These are phyloP conservation scores for Globisporangium lucens DNA, from an alignment of 352 stramenopile genomes.

Conservation along the genomic window DNA sequence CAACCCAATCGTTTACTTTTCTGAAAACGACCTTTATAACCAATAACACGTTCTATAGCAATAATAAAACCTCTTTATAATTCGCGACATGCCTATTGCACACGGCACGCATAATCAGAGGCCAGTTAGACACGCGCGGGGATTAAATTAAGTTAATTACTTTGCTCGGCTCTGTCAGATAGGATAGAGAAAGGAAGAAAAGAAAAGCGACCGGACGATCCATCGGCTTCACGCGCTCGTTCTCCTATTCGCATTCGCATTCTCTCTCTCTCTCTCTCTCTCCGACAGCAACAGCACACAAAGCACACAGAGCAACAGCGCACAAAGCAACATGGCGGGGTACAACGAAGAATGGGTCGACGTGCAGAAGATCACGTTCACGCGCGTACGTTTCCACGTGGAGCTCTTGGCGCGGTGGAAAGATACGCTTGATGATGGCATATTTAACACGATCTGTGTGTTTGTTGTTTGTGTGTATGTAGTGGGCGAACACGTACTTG, in stretches of 20 bases:
- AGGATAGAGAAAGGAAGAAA: conserved; percentile 7
- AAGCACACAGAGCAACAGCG: neutral
- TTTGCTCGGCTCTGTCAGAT: neutral
- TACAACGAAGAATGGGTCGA: conserved; percentile 86
- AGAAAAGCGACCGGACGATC: conserved; percentile 11
- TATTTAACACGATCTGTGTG: neutral
- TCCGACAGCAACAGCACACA: neutral
- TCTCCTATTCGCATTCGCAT: conserved; percentile 3
- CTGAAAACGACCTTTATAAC: too few species aligned
- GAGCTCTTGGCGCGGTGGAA: neutral
- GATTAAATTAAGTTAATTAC: too few species aligned
- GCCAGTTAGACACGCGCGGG: too few species aligned
- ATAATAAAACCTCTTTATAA: too few species aligned
- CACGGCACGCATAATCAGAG: too few species aligned
- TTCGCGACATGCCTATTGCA: too few species aligned
- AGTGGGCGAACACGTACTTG: conserved; percentile 91
- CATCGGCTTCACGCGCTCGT: neutral
- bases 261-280: neutral
- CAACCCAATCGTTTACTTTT: too few species aligned
- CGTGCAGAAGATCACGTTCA: conserved; percentile 92
- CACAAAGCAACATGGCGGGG: conserved; percentile 39
- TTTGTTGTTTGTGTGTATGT: neutral
- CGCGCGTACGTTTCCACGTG: conserved; percentile 45
- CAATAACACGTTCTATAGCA: too few species aligned
- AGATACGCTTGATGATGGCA: neutral